A percentile compares a stretch with the other conserved stretches of the same genome.
These are phyloP conservation scores for Aspergillus sp. DNA, from an alignment of 2,329 filamentous ascomycete genomes.

Conservation along the genomic window DNA sequence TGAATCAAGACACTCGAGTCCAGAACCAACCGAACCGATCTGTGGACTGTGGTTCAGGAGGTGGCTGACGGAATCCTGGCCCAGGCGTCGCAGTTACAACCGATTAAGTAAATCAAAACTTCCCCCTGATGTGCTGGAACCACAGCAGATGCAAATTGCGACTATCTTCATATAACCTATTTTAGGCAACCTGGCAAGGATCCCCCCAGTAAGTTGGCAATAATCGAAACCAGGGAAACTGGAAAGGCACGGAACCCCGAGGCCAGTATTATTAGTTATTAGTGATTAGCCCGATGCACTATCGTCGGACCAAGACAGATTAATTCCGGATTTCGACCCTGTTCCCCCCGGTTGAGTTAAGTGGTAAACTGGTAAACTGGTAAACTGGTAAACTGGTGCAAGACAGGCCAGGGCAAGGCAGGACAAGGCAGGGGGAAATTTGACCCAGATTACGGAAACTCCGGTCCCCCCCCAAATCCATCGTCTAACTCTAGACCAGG, in stretches of 20 bases:
- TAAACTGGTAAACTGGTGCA: conserved; percentile 1
- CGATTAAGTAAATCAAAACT: neutral
- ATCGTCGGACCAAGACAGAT: conserved; percentile 9
- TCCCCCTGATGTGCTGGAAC: neutral
- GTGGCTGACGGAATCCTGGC: conserved; percentile 16
- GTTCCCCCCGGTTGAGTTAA: too few relatives aligned
- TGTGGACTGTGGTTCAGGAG: conserved; percentile 20
- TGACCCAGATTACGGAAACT: neutral
- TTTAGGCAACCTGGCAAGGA: neutral
- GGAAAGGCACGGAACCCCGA: neutral
- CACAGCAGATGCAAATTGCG: neutral
- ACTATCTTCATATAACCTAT: neutral
- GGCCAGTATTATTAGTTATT: too few relatives aligned
- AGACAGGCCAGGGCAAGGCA: neutral
- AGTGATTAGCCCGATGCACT: conserved; percentile 8
- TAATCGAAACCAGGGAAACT: neutral
- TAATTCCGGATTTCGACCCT: conserved; percentile 3
- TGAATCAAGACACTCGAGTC: too few relatives aligned
- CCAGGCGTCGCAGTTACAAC: conserved; percentile 7
- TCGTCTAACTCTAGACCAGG: conserved; percentile 10
- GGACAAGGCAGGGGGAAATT: neutral
- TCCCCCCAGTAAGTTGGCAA: neutral
- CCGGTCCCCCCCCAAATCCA: too few relatives aligned
- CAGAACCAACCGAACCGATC: neutral
- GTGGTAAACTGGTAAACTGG: conserved; percentile 1